Evolutionary conservation across 2,329 filamentous ascomycete genomes (phyloP).

Genomic region (Tolypocladium amazonense): DNA sequence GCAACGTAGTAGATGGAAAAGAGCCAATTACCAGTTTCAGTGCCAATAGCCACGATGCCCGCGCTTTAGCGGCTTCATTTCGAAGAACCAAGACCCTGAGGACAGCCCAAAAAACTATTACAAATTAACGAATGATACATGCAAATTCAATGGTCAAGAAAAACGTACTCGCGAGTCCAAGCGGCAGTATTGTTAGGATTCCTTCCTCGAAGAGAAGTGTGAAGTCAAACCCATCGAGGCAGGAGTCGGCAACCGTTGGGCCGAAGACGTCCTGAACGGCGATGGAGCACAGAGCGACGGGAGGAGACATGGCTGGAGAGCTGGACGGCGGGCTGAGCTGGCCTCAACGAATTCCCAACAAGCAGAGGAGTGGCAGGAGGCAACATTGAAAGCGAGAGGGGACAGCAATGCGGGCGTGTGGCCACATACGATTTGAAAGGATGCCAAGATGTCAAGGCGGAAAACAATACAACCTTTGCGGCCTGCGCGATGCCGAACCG

Average conservation of each 20-base stretch:
- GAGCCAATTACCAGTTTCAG: conserved; percentile 5
- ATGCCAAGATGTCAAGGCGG: background rate
- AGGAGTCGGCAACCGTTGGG: conserved; percentile 7
- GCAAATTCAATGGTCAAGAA: background rate
- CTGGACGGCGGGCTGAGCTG: background rate
- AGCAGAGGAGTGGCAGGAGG: background rate
- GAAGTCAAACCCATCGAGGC: conserved; percentile 17
- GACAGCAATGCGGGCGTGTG: background rate
- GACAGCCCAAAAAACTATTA: conserved; percentile 2
- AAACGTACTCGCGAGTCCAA: conserved; percentile 8
- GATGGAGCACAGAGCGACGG: conserved; percentile 3
- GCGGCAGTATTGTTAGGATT: conserved; percentile 11
- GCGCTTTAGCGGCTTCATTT: conserved; percentile 3
- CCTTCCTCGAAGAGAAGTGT: conserved; percentile 17
- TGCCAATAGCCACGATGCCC: conserved; percentile 6
- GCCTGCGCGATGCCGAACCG: background rate
- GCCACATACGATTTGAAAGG: background rate
- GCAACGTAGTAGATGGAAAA: background rate
- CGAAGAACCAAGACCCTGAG: conserved; percentile 2
- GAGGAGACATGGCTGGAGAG: conserved; percentile 1
- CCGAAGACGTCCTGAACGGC: conserved; percentile 7
- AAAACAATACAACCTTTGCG: background rate
- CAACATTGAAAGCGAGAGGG: background rate
- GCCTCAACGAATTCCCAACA: background rate
- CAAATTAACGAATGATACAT: background rate